Conservation (phyloP, 139 green algal genomes). For the Micractinium sp. region DNA sequence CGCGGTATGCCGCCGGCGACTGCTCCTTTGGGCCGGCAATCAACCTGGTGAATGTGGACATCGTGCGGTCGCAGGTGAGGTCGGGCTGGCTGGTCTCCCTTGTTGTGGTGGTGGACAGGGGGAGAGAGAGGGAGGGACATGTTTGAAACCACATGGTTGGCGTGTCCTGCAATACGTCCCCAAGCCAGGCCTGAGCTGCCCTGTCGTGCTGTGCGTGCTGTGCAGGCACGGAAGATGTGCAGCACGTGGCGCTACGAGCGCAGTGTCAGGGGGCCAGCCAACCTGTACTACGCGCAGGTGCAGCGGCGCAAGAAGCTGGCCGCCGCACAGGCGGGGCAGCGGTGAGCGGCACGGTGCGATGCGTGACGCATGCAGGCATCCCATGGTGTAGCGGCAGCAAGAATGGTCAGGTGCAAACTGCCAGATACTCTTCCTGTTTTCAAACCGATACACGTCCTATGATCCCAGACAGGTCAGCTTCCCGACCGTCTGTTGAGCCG, state of each 20-base stretch:
- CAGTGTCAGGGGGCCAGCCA: neutral
- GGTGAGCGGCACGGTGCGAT: too few species aligned
- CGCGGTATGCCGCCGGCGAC: neutral
- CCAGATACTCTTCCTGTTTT: too few species aligned
- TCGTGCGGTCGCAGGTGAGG: neutral
- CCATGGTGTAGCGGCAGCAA: too few species aligned
- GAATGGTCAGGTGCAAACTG: too few species aligned
- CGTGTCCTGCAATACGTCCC: too few species aligned
- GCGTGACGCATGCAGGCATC: too few species aligned
- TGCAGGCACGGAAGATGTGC: constrained; percentile 3
- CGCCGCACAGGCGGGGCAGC: neutral
- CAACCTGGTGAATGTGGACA: constrained; percentile 10
- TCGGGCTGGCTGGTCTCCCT: neutral
- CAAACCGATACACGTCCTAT: too few species aligned
- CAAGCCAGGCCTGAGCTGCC: too few species aligned
- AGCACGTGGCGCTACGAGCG: constrained; percentile 16
- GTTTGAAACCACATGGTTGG: too few species aligned
- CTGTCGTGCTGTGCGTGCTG: neutral
- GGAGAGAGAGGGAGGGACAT: too few species aligned
- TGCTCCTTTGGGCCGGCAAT: constrained; percentile 8
- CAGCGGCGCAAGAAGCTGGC: neutral
- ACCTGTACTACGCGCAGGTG: constrained; percentile 20
- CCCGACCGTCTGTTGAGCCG: too few species aligned
- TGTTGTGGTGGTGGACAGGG: neutral
- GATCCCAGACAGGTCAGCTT: too few species aligned